phyloP scores from a whole-genome alignment of 2,329 filamentous ascomycete species.

The Ampelomyces quisqualis region DNA sequence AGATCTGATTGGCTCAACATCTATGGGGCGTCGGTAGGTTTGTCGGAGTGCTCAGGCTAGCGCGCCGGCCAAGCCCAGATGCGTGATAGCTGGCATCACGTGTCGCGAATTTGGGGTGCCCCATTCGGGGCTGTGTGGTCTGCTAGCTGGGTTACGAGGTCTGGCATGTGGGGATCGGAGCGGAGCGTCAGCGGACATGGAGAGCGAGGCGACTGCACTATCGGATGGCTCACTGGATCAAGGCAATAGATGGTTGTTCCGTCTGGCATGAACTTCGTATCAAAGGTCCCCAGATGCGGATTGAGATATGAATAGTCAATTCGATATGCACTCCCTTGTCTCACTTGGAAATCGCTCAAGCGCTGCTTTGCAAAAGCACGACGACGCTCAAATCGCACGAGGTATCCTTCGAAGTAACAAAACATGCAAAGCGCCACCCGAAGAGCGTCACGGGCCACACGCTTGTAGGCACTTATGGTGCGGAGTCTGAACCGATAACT shows the following conservation, averaged over 20 bases:
- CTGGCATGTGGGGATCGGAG: neutral
- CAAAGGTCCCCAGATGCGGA: neutral
- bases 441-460: neutral
- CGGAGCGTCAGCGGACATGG: neutral
- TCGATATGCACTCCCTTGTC: neutral
- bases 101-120: neutral
- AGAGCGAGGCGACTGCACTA: neutral
- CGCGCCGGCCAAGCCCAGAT: neutral
- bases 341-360: neutral
- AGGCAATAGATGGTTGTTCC: neutral
- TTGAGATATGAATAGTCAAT: neutral
- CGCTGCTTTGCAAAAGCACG: neutral
- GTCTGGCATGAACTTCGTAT: neutral
- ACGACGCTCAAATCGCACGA: neutral
- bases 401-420: slow-evolving; percentile 3
- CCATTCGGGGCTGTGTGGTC: neutral
- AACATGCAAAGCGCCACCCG: slow-evolving; percentile 5
- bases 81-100: slow-evolving; percentile 2
- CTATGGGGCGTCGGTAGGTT: slow-evolving; percentile 11
- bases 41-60: slow-evolving; percentile 8
- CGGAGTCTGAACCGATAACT: neutral
- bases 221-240: neutral
- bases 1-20: slow-evolving; percentile 2
- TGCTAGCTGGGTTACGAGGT: too few species aligned
- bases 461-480: neutral